A percentile compares a stretch with the other conserved stretches of the same genome.
Evolutionary conservation across 805 yeast species (phyloP).

Genomic region (Metschnikowia similis): DNA sequence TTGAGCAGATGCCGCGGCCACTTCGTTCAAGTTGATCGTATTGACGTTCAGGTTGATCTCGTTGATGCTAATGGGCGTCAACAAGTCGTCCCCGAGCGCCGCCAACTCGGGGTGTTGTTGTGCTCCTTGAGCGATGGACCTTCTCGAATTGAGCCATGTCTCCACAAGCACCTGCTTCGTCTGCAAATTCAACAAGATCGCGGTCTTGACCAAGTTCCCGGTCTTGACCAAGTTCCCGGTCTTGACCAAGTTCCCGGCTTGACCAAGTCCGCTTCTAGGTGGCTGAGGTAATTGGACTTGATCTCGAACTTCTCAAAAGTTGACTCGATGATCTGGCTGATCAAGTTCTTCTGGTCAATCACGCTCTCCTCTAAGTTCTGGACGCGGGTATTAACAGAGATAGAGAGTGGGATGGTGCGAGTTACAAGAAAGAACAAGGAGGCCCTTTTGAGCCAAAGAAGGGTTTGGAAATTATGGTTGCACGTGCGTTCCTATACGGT

Average conservation of each 20-base stretch:
- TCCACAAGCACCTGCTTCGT: conserved; percentile 68
- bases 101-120: conserved; percentile 32
- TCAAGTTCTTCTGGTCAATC: conserved; percentile 47
- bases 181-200: conserved; percentile 54
- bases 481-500: too few species aligned
- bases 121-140: conserved; percentile 28
- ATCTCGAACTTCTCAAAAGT: conserved; percentile 70
- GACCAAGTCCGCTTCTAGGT: conserved; percentile 59
- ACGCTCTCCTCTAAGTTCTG: conserved; percentile 39
- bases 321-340: conserved; percentile 60
- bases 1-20: conserved; percentile 4
- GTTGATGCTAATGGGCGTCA: conserved; percentile 34
- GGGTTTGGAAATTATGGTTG: too few species aligned
- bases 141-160: conserved; percentile 49
- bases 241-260: too few species aligned
- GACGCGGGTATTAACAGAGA: too few species aligned
- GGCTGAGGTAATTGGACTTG: conserved; percentile 61
- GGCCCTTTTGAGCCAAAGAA: too few species aligned
- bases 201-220: too few species aligned
- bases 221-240: conserved; percentile 47
- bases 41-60: conserved; percentile 34
- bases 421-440: too few species aligned
- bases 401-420: too few species aligned
- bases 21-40: conserved; percentile 20
- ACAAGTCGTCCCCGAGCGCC: conserved; percentile 33